A percentile compares a stretch with the other conserved stretches of the same genome.
phyloP scores from a whole-genome alignment of 78 protist species.

The Dictyostelium citrinum region DNA sequence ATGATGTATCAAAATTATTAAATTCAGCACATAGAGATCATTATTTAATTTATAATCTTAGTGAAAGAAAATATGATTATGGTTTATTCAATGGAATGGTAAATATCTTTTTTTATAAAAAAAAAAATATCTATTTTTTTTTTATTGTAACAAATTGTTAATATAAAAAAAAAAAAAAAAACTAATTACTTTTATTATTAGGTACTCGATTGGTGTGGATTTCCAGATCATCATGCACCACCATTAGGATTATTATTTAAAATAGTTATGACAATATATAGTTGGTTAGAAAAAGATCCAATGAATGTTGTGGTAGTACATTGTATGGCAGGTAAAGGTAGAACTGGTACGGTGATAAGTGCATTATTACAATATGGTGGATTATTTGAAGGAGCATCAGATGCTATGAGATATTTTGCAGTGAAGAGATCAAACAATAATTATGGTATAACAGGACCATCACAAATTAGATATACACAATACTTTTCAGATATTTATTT shows the following conservation, averaged over 20 bases:
- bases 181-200: background rate
- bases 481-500: conserved; percentile 67
- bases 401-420: conserved; percentile 83
- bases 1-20: conserved; percentile 78
- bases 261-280: conserved; percentile 59
- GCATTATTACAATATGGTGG: conserved; percentile 75
- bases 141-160: too few species aligned
- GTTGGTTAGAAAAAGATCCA: conserved; percentile 58
- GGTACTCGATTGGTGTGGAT: conserved; percentile 86
- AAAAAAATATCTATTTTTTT: too few species aligned
- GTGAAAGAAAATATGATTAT: conserved; percentile 71
- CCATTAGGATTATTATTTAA: conserved; percentile 74
- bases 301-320: conserved; percentile 80
- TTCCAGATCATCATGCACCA: conserved; percentile 89
- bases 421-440: conserved; percentile 73
- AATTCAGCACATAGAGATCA: conserved; percentile 62
- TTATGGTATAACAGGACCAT: conserved; percentile 80
- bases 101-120: background rate
- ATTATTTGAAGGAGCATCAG: conserved; percentile 62
- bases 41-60: conserved; percentile 72
- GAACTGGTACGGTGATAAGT: conserved; percentile 76
- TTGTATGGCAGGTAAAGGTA: conserved; percentile 85
- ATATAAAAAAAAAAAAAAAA: background rate
- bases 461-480: conserved; percentile 69
- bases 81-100: conserved; percentile 48